Base-by-base conservation (phyloP, 2,329 filamentous ascomycete genomes). In the Fusarium cicatricum region DNA sequence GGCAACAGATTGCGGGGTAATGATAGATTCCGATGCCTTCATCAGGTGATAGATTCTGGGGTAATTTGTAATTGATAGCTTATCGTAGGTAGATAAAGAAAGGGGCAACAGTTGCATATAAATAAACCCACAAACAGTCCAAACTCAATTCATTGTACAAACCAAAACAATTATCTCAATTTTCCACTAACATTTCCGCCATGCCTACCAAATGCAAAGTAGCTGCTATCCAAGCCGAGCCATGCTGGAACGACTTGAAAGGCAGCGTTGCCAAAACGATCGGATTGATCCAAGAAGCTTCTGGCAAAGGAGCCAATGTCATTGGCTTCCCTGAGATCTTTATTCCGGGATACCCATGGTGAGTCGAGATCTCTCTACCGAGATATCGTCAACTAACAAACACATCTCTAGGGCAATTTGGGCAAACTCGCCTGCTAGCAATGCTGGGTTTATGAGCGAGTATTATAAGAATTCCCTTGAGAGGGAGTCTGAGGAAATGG, bases 281-380 rank as follows among this genome's bases (percentile, higher is more conserved):
- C 17, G 15, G 52, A 2, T 58, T 74, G 3, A 75, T 76, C 21
- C 61, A 70, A 31, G 57, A 75, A 33, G 72, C 71, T 4, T 67
- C 58, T 3, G 57, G 56, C 17, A 58, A 72, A 3, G 72, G 72
- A 3, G 69, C 69, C n/a, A 66, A 75, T 12, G 67, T 76, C 0
- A 50, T 76, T 11, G 72, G 70, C 2, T 82, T 81, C 39, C 78
- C 79, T 2, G 78, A 82, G 50, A 72, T 76, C 10, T 81, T 75
- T 67, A 75, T 80, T 11, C 71, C 75, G 4, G 77, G 78, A 1
- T 79, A 81, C 55, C 78, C 78, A 26, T 82, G 78, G 78, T 80
- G 55, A 62, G 70, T 65, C 8, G n/a, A n/a, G n/a, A 1, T 19
- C 2, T 37, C 28, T 6, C 14, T 6, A 8, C 14, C 9, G 1